phyloP scores from a whole-genome alignment of 2,329 filamentous ascomycete genomes.

The Alternaria gansuensis region DNA sequence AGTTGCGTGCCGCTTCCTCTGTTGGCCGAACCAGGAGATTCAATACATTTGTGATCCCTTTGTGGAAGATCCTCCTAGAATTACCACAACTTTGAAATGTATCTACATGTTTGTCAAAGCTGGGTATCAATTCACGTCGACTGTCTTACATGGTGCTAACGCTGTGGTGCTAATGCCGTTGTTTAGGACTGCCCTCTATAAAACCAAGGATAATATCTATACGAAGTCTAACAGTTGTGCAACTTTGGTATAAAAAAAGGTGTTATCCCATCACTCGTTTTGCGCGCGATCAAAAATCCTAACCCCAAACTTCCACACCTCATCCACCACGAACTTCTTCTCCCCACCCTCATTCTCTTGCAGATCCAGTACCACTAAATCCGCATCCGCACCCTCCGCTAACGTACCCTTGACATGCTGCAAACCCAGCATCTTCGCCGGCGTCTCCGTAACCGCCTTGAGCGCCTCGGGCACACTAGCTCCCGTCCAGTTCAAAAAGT shows the following conservation, averaged over 20 bases:
- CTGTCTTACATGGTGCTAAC: not conserved
- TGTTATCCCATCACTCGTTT: constrained; percentile 5
- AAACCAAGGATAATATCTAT: not conserved
- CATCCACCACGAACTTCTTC: constrained; percentile 69
- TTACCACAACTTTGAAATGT: too few species aligned
- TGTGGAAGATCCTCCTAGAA: too few species aligned
- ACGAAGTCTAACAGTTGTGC: not conserved
- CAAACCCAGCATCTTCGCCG: constrained; percentile 78
- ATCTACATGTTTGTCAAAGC: too few species aligned
- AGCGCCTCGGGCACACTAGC: constrained; percentile 73
- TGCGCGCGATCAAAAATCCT: constrained; percentile 40
- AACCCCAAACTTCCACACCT: constrained; percentile 81
- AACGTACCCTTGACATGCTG: constrained; percentile 70
- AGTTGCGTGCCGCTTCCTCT: not conserved
- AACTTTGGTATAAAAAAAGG: not conserved
- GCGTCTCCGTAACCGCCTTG: constrained; percentile 77
- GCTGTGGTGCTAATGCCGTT: not conserved
- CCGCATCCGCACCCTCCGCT: constrained; percentile 58
- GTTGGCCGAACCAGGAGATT: too few species aligned
- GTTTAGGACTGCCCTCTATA: too few species aligned
- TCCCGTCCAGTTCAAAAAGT: constrained; percentile 80
- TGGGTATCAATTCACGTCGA: too few species aligned
- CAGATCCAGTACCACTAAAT: constrained; percentile 72
- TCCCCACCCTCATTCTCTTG: constrained; percentile 57
- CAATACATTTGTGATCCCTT: too few species aligned